Evolutionary conservation across 768 basidiomycete species (phyloP), one percentile per base, ranked within the genome.

Genomic region (Suillus paluster): DNA sequence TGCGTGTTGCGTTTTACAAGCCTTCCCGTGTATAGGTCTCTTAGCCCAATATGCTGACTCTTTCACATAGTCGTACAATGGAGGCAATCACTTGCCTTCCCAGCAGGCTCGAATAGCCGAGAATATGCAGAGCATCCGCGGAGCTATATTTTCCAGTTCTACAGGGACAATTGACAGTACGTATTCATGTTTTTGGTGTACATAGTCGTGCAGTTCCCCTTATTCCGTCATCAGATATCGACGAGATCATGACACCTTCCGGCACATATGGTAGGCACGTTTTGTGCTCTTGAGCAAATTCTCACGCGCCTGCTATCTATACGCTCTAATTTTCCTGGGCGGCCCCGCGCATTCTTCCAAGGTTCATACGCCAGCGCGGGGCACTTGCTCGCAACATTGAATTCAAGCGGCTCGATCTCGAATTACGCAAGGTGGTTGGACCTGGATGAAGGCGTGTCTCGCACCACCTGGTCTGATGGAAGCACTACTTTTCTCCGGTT

Each of bases 311-410:
- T 23, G 4, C 27, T 45, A 15, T 42, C 30, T 56, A 23, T 64
- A 33, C 4, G 50, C 41, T 55, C 14, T 56, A 36, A 4, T 61
- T 64, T 50, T 41, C 48, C 49, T 23, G 63, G 54, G 50, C 41
- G n/a, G n/a, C 42, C 3, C 50, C 8, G n/a, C 45, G 19, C 30
- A 50, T 50, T n/a, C n/a, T 50, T 53, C 34, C 41, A 52, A 91
- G 90, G 90, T 25, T 90, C 90, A 3, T 91, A 88, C 65, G 80
- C 85, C 4, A 85, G 85, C 6, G 86, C 90, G 7, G 89, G 89
- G 6, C 81, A 85, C 67, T 71, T 91, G 1, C 62, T 89, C 3
- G 79, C 84, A 0, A 84, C 80, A 11, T 64, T 89, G 27, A 71
- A 84, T 63, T 64, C 68, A 9, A 79, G 76, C 2, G 82, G 66